Conservation (phyloP, 1,139 yeast species). For the Yamadazyma spencermartinsiae region DNA sequence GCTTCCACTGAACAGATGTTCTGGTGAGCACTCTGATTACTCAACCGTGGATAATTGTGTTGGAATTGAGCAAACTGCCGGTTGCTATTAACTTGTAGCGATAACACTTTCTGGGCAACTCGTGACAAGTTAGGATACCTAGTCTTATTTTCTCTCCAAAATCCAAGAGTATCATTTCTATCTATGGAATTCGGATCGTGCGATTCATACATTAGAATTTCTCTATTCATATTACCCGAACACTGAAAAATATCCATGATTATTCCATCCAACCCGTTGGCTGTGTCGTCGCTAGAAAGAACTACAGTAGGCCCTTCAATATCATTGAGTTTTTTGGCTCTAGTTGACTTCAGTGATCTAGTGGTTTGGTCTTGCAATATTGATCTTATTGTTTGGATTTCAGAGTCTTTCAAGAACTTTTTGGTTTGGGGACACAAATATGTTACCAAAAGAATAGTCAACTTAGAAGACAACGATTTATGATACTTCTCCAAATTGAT, state of each 20-base stretch:
- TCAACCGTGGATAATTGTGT: background rate
- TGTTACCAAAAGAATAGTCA: slow-evolving; percentile 21
- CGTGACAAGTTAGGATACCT: slow-evolving; percentile 19
- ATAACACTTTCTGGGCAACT: slow-evolving; percentile 18
- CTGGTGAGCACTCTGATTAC: background rate
- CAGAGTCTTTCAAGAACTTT: slow-evolving; percentile 22
- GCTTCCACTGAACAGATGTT: slow-evolving; percentile 19
- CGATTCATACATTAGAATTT: slow-evolving; percentile 27
- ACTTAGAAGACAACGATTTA: slow-evolving; percentile 13
- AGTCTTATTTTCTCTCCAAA: slow-evolving; percentile 21
- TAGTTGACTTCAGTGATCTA: background rate
- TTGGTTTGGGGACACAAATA: slow-evolving; percentile 30
- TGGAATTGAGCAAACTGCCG: slow-evolving; percentile 19
- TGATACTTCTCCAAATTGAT: slow-evolving; percentile 12
- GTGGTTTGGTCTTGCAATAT: slow-evolving; percentile 2
- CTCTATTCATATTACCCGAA: slow-evolving; percentile 27
- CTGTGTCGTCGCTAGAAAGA: slow-evolving; percentile 11
- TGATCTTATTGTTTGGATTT: slow-evolving; percentile 18
- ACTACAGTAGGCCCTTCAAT: slow-evolving; percentile 3
- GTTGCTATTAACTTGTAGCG: slow-evolving; percentile 21
- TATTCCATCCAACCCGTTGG: slow-evolving; percentile 22
- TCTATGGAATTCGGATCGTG: slow-evolving; percentile 15
- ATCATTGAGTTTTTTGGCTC: slow-evolving; percentile 2
- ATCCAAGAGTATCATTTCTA: slow-evolving; percentile 13
- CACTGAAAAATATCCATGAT: slow-evolving; percentile 29